phyloP scores from a whole-genome alignment of 768 basidiomycete species.

The Nevesoporus exiguus region DNA sequence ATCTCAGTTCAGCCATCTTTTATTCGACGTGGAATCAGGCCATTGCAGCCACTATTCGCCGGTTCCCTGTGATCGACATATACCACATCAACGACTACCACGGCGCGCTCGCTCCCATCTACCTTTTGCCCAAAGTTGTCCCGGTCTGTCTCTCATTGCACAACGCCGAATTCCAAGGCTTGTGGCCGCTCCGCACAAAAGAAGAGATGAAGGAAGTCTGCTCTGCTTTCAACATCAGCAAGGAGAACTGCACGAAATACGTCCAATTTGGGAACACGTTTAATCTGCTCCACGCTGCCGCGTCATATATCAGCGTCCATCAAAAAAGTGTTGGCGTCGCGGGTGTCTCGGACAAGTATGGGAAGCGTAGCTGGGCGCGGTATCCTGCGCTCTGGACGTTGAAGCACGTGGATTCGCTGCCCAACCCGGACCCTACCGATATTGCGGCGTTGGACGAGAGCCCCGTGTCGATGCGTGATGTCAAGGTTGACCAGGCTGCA shows the following conservation, averaged over 20 bases:
- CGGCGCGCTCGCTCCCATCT: constrained; percentile 86
- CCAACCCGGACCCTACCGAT: constrained; percentile 93
- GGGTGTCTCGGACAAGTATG: constrained; percentile 97
- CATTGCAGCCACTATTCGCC: constrained; percentile 86
- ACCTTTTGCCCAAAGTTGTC: constrained; percentile 86
- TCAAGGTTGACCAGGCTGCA: constrained; percentile 73
- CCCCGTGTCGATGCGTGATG: constrained; percentile 64
- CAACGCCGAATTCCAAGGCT: constrained; percentile 96
- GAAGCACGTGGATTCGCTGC: constrained; percentile 91
- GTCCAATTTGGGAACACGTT: constrained; percentile 98
- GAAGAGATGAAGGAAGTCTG: constrained; percentile 99
- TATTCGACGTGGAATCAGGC: constrained; percentile 99
- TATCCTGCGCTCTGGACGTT: constrained; percentile 96
- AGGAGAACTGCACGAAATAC: constrained; percentile 94
- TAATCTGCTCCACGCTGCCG: constrained; percentile 90
- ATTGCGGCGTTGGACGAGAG: constrained; percentile 88
- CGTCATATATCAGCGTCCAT: constrained; percentile 87
- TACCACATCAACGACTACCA: constrained; percentile 97
- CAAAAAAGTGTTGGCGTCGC: constrained; percentile 94
- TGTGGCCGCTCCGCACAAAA: constrained; percentile 94
- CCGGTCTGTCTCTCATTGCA: constrained; percentile 90
- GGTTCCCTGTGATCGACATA: constrained; percentile 83
- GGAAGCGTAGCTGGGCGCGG: constrained; percentile 94
- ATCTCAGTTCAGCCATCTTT: constrained; percentile 93
- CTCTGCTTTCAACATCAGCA: constrained; percentile 96